Evolutionary conservation across 2,329 filamentous ascomycete species (phyloP).

Genomic region (Lasiodiplodia sp.): DNA sequence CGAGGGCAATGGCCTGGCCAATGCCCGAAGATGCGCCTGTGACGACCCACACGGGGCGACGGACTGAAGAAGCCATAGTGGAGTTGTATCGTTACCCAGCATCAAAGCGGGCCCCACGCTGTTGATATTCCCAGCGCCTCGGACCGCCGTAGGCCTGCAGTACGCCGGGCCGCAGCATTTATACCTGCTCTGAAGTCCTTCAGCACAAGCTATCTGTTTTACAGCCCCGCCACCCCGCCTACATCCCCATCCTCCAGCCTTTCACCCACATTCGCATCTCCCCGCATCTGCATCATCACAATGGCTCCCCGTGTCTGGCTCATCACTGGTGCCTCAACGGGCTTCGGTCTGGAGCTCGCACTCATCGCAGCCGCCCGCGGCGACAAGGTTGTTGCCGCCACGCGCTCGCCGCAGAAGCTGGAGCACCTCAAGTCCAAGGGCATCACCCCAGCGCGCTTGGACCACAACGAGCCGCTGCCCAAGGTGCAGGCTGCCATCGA

Average conservation of each 20-base stretch:
- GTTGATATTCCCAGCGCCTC: background rate
- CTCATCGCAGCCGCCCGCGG: constrained; percentile 31
- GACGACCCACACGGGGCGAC: constrained; percentile 55
- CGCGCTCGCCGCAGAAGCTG: constrained; percentile 28
- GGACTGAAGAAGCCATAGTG: constrained; percentile 3
- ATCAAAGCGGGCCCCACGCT: background rate
- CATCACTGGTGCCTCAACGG: constrained; percentile 40
- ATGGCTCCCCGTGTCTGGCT: constrained; percentile 32
- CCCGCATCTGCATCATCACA: background rate
- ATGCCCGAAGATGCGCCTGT: constrained; percentile 59
- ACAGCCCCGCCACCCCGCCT: background rate
- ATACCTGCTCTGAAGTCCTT: background rate
- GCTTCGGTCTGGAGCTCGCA: constrained; percentile 35
- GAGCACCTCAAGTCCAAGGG: background rate
- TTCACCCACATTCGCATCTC: background rate
- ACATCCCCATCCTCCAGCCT: no score
- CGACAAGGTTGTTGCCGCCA: constrained; percentile 38
- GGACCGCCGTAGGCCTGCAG: background rate
- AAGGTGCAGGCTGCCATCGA: constrained; percentile 38
- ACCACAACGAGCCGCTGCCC: constrained; percentile 49
- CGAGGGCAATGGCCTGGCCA: constrained; percentile 54
- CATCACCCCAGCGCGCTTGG: constrained; percentile 38
- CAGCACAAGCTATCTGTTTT: background rate
- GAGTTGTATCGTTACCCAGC: background rate
- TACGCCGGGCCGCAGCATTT: background rate